Base-by-base conservation (phyloP, 2,329 filamentous ascomycete genomes). In the Hypocrella siamensis region DNA sequence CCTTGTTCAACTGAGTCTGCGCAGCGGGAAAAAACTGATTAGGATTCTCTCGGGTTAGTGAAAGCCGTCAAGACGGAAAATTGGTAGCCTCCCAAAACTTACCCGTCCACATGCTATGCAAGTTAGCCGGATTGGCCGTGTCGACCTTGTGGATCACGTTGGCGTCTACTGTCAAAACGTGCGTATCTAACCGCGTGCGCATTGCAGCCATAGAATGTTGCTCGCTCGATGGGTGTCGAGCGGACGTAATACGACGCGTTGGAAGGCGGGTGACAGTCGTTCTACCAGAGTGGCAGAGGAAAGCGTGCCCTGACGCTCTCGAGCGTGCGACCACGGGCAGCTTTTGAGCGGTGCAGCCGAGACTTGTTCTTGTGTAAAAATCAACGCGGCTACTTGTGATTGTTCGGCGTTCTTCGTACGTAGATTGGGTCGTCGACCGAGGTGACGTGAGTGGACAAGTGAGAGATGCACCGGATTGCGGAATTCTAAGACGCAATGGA, bases 101-200 rank as follows among this genome's bases (percentile, higher is more conserved):
- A 93, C 85, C 83, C 54, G 84, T 88, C 85, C 86, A 93, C 73
- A 96, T 92, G 63, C 82, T 86, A 60, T 90, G 92, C 31, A 96
- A 73, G 51, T 86, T 92, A 59, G 93, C 83, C 18, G 83, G 78
- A 54, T 93, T 93, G 43, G 79, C 71, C 2, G 88, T 93, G 59
- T 96, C 86, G 48, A 96, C 84, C 54, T 92, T 84, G 65, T 90
- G 82, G 54, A 98, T 86, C 45, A 88, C 79, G 52, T 79, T 82
- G 41, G 83, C 77, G 62, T 94, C 85, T 54, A 96, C 81, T 40
- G 84, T 85, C 50, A 96, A 67, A 53, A 96, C 81, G 48, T 88
- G 81, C 38, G 79, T 78, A 56, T 81, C 75, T 57, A 93, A 67
- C 59, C 73, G 70, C 51, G 81, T 75, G 61, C 84, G 83, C 88